These are phyloP conservation scores for Auricularia sp. DNA, from an alignment of 768 basidiomycete genomes.

Conservation along the genomic window DNA sequence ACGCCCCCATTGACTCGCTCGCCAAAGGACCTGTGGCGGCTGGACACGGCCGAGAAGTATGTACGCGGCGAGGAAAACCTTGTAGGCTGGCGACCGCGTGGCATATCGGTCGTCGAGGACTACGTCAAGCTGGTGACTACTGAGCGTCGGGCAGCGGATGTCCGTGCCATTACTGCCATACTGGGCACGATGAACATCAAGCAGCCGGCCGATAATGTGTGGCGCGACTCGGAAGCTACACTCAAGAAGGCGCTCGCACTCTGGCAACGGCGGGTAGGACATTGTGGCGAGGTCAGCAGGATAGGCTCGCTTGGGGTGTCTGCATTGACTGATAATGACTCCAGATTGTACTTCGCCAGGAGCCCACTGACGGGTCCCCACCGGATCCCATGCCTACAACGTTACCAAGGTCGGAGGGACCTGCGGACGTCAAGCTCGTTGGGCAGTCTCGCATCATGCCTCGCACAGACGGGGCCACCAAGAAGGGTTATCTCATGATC, in stretches of 20 bases:
- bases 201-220: conserved; percentile 36
- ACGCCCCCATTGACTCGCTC: conserved; percentile 79
- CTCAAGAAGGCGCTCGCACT: conserved; percentile 57
- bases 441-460: conserved; percentile 65
- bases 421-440: conserved; percentile 54
- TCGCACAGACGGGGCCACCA: conserved; percentile 66
- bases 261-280: conserved; percentile 80
- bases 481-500: conserved; percentile 74
- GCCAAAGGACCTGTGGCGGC: conserved; percentile 82
- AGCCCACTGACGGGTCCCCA: conserved; percentile 50
- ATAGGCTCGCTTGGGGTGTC: not conserved
- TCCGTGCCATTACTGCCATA: conserved; percentile 78
- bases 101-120: conserved; percentile 83
- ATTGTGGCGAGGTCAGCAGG: conserved; percentile 55
- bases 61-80: conserved; percentile 86
- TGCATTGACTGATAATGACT: conserved; percentile 9
- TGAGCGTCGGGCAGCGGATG: conserved; percentile 73
- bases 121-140: conserved; percentile 61
- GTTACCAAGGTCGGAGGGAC: conserved; percentile 26
- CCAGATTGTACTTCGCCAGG: conserved; percentile 72
- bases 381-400: conserved; percentile 21
- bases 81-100: conserved; percentile 76
- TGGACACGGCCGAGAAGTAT: conserved; percentile 92
- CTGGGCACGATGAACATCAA: conserved; percentile 23
- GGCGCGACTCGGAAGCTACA: conserved; percentile 52